These are phyloP conservation scores for Polyplosphaeria fusca DNA, from an alignment of 495 filamentous ascomycete genomes.

Conservation along the genomic window DNA sequence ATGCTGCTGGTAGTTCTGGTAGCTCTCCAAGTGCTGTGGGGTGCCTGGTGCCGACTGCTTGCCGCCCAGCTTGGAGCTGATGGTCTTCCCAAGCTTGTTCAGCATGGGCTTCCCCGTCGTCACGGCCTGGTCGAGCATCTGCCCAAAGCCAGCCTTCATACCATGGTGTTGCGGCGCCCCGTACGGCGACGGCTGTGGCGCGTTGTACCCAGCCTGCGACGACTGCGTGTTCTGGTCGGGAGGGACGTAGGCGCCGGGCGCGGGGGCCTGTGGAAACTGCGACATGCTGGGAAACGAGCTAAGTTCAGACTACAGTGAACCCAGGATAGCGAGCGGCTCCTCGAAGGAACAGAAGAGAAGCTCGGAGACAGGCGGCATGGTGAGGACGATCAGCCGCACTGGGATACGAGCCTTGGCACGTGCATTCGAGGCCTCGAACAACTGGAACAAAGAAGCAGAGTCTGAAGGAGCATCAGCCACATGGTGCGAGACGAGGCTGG, in stretches of 20 bases:
- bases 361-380: not conserved
- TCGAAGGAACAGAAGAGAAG: not conserved
- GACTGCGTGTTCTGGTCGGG: not conserved
- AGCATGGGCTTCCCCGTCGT: slow-evolving; percentile 32
- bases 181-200: slow-evolving; percentile 6
- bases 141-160: slow-evolving; percentile 10
- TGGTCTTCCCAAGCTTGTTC: slow-evolving; percentile 30
- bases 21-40: slow-evolving; percentile 27
- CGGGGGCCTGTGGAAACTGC: slow-evolving; percentile 24
- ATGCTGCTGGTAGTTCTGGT: slow-evolving; percentile 24
- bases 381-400: slow-evolving; percentile 15
- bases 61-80: slow-evolving; percentile 25
- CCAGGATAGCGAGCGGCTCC: not conserved
- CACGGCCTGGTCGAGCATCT: slow-evolving; percentile 30
- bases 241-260: slow-evolving; percentile 21
- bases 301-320: not conserved
- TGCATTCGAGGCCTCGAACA: too few species aligned
- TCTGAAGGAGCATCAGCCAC: too few species aligned
- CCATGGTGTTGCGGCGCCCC: not conserved
- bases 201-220: slow-evolving; percentile 1
- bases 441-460: too few species aligned
- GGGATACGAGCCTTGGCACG: slow-evolving; percentile 22
- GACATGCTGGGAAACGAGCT: slow-evolving; percentile 14
- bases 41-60: slow-evolving; percentile 16
- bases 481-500: too few species aligned